These are phyloP conservation scores for Wickerhamiella musiphila DNA, from an alignment of 805 yeast species.

Conservation along the genomic window DNA sequence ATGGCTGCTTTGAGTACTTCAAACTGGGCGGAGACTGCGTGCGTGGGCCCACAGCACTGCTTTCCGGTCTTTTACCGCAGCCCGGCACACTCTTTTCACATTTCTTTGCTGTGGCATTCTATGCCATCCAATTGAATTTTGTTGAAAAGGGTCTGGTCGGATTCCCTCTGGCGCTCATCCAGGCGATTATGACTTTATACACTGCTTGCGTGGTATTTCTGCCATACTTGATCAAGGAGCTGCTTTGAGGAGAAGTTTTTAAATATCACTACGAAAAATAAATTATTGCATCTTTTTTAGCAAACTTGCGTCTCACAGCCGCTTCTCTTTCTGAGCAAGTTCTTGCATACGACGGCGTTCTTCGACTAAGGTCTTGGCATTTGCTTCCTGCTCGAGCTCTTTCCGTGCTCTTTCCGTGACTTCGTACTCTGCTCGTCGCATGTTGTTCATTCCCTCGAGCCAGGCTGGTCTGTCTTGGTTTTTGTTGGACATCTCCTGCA, in stretches of 20 bases:
- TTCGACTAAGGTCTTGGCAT: conserved; percentile 4
- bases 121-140: conserved; percentile 56
- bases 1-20: conserved; percentile 81
- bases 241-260: conserved; percentile 2
- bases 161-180: conserved; percentile 52
- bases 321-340: conserved; percentile 15
- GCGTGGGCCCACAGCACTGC: conserved; percentile 60
- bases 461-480: conserved; percentile 18
- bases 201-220: conserved; percentile 68
- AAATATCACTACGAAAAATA: background rate
- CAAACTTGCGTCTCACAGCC: conserved; percentile 1
- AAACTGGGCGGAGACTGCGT: conserved; percentile 68
- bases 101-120: conserved; percentile 81
- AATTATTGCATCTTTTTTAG: background rate
- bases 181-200: conserved; percentile 46
- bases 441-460: conserved; percentile 17
- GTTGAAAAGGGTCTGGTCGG: conserved; percentile 44
- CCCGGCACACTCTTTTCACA: conserved; percentile 67
- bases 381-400: conserved; percentile 10
- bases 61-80: conserved; percentile 64
- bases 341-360: conserved; percentile 12
- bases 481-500: conserved; percentile 12
- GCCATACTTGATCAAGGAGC: conserved; percentile 40
- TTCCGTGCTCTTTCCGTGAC: conserved; percentile 15
- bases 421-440: conserved; percentile 15